Percentiles rank a stretch among this genome's conserved stretches.
phyloP scores from a whole-genome alignment of 495 filamentous ascomycete species.

The Aspergillus affinis region DNA sequence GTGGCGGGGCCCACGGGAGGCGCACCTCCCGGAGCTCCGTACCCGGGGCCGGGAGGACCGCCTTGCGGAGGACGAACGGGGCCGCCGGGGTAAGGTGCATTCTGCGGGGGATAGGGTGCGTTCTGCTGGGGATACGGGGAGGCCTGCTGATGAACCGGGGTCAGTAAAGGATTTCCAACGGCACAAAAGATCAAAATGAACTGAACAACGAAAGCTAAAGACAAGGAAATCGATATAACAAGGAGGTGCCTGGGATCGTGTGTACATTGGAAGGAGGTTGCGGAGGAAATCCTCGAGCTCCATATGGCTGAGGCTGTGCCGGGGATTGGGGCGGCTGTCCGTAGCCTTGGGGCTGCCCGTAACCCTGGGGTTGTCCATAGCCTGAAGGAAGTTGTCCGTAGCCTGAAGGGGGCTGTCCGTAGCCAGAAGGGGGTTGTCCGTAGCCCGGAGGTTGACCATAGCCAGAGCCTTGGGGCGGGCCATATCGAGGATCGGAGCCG shows the following conservation, averaged over 20 bases:
- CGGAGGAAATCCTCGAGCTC: slow-evolving; percentile 36
- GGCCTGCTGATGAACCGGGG: slow-evolving; percentile 8
- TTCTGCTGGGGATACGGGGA: slow-evolving; percentile 23
- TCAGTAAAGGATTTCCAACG: slow-evolving; percentile 15
- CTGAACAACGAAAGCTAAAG: slow-evolving; percentile 12
- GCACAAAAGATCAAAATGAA: slow-evolving; percentile 3
- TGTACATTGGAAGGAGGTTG: slow-evolving; percentile 28
- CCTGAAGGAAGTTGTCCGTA: slow-evolving; percentile 23
- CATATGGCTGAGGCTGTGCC: slow-evolving; percentile 37
- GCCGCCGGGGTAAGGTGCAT: slow-evolving; percentile 33
- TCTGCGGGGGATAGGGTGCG: slow-evolving; percentile 31
- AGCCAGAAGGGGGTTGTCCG: slow-evolving; percentile 24
- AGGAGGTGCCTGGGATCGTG: slow-evolving; percentile 9
- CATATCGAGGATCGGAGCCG: slow-evolving; percentile 4
- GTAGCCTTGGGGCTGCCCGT: background rate
- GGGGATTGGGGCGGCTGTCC: slow-evolving; percentile 31
- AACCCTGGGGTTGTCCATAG: slow-evolving; percentile 27
- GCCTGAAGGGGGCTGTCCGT: background rate
- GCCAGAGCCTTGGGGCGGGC: slow-evolving; percentile 11
- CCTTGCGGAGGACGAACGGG: slow-evolving; percentile 30
- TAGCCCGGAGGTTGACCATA: slow-evolving; percentile 1
- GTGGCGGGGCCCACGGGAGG: slow-evolving; percentile 36
- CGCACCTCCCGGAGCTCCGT: slow-evolving; percentile 30
- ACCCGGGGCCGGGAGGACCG: slow-evolving; percentile 21
- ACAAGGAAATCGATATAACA: slow-evolving; percentile 7